Evolutionary conservation across 1,139 yeast genomes (phyloP).

Genomic region (Geotrichum macrosporum): DNA sequence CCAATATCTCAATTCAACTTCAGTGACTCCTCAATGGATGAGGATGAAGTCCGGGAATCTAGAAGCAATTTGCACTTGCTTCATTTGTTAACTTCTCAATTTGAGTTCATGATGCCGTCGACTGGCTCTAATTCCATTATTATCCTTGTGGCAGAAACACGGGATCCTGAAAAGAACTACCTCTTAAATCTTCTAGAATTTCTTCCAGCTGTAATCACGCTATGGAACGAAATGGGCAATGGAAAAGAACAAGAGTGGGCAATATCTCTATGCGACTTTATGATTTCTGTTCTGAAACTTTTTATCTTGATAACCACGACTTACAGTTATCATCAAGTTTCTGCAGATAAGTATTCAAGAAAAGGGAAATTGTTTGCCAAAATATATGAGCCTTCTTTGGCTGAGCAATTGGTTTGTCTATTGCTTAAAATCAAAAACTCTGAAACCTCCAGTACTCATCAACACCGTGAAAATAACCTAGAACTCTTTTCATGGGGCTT

Average conservation of each 20-base stretch:
- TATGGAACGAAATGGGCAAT: slow-evolving; percentile 5
- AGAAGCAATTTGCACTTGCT: slow-evolving; percentile 20
- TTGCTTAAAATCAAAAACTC: slow-evolving; percentile 3
- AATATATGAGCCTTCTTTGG: slow-evolving; percentile 16
- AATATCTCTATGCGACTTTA: slow-evolving; percentile 8
- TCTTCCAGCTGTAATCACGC: neutral
- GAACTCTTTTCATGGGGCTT: slow-evolving; percentile 26
- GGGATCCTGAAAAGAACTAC: slow-evolving; percentile 8
- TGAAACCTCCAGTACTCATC: neutral
- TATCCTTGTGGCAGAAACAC: slow-evolving; percentile 11
- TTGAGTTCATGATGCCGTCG: slow-evolving; percentile 21
- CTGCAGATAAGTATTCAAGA: slow-evolving; percentile 9
- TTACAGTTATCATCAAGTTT: slow-evolving; percentile 12
- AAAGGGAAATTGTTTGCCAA: slow-evolving; percentile 10
- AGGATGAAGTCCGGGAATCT: slow-evolving; percentile 10
- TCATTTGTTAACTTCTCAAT: slow-evolving; percentile 20
- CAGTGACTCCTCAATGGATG: slow-evolving; percentile 4
- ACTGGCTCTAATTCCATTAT: slow-evolving; percentile 2
- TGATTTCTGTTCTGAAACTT: slow-evolving; percentile 19
- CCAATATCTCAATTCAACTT: slow-evolving; percentile 10
- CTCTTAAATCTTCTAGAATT: slow-evolving; percentile 8
- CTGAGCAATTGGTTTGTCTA: slow-evolving; percentile 11
- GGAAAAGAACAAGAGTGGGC: slow-evolving; percentile 1
- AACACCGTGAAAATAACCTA: slow-evolving; percentile 10
- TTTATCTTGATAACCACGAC: slow-evolving; percentile 25